Evolutionary conservation across 2,329 filamentous ascomycete genomes (phyloP).

Genomic region (Alternaria atra): DNA sequence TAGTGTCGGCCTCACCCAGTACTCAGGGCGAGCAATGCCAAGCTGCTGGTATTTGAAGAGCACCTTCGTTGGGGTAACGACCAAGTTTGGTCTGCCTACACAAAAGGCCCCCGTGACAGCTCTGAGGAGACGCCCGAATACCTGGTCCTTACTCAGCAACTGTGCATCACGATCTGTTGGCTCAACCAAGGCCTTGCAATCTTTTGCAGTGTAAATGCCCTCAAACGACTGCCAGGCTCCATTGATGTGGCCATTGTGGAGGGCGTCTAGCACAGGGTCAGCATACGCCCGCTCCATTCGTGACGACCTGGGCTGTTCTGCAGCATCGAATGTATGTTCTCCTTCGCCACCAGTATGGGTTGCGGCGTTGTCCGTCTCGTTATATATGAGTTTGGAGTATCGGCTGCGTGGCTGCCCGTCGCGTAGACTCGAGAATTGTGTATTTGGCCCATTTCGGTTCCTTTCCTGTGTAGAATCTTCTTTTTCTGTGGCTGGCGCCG

Average conservation of each 20-base stretch:
- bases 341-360: background rate
- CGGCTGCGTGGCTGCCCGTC: slow-evolving; percentile 1
- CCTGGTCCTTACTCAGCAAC: slow-evolving; percentile 22
- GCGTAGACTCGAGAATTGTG: background rate
- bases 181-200: slow-evolving; percentile 38
- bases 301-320: background rate
- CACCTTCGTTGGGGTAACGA: slow-evolving; percentile 33
- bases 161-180: slow-evolving; percentile 31
- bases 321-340: background rate
- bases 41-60: slow-evolving; percentile 44
- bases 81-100: slow-evolving; percentile 10
- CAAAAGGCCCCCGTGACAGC: slow-evolving; percentile 29
- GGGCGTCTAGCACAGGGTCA: background rate
- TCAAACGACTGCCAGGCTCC: slow-evolving; percentile 44
- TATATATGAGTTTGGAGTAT: slow-evolving; percentile 28
- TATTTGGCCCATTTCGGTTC: background rate
- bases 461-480: slow-evolving; percentile 2
- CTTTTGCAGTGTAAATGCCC: slow-evolving; percentile 37
- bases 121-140: slow-evolving; percentile 36
- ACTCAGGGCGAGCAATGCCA: slow-evolving; percentile 31
- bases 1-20: slow-evolving; percentile 34
- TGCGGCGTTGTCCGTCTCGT: background rate
- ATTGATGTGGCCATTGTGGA: slow-evolving; percentile 5
- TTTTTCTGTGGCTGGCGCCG: slow-evolving; percentile 9
- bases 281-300: background rate